Evolutionary conservation across 169 alveolate genomes (phyloP).

Genomic region (Eimeria tenella): DNA sequence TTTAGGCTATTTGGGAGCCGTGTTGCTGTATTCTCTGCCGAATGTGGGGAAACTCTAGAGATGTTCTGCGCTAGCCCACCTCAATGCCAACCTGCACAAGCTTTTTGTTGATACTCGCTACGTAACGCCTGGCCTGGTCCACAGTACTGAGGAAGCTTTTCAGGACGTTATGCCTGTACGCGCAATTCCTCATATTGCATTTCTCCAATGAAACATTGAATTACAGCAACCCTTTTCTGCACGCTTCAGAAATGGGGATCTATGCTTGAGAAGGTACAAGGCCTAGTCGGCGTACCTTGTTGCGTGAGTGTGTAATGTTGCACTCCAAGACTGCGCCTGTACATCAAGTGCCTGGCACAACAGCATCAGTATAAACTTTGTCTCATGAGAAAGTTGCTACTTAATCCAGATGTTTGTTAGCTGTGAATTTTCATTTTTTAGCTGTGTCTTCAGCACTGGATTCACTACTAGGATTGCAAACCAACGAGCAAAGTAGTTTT

Average conservation of each 20-base stretch:
- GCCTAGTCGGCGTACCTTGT: constrained; percentile 15
- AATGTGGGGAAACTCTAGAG: background rate
- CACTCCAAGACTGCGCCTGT: constrained; percentile 61
- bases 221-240: background rate
- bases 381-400: background rate
- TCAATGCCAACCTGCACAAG: constrained; percentile 60
- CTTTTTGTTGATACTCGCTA: constrained; percentile 36
- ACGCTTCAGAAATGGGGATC: too few species aligned
- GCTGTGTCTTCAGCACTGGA: background rate
- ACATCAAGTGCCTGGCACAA: constrained; percentile 57
- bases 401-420: too few species aligned
- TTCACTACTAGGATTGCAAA: background rate
- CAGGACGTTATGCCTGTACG: constrained; percentile 5
- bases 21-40: background rate
- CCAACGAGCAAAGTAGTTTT: background rate
- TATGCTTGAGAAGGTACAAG: too few species aligned
- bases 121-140: constrained; percentile 60
- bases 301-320: constrained; percentile 28
- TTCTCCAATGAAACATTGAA: background rate
- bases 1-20: background rate
- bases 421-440: background rate
- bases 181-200: background rate
- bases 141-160: constrained; percentile 1
- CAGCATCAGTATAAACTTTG: background rate
- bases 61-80: constrained; percentile 4